Conservation (phyloP, 495 filamentous ascomycete genomes). For the Thozetella sp. region DNA sequence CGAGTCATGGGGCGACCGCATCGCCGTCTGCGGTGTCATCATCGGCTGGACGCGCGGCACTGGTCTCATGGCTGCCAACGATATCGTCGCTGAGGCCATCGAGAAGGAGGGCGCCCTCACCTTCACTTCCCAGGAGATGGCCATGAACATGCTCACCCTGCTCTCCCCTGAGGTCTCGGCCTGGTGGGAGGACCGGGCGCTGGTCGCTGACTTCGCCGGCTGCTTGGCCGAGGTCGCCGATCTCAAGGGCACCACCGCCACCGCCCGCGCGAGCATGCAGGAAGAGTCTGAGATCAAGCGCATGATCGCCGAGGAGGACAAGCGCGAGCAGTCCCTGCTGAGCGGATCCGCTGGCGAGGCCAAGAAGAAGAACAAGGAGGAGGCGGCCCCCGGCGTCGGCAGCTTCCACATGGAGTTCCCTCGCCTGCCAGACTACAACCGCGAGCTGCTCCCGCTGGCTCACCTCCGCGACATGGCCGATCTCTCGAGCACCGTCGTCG, state of each 20-base stretch:
- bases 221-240: constrained; percentile 89
- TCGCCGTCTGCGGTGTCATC: constrained; percentile 91
- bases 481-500: constrained; percentile 88
- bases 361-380: too few relatives aligned
- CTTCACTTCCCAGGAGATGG: constrained; percentile 96
- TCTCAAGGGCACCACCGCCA: constrained; percentile 79
- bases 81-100: constrained; percentile 88
- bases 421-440: too few relatives aligned
- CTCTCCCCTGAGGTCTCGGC: constrained; percentile 87
- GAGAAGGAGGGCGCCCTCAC: constrained; percentile 90
- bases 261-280: too few relatives aligned
- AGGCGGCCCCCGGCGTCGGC: too few relatives aligned
- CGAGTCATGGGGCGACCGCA: constrained; percentile 89
- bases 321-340: not conserved
- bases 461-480: constrained; percentile 91
- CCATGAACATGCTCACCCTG: constrained; percentile 88
- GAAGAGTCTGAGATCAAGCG: too few relatives aligned
- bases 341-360: too few relatives aligned
- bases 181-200: constrained; percentile 84
- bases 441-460: constrained; percentile 81
- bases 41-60: constrained; percentile 97
- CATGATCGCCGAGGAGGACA: too few relatives aligned
- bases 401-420: too few relatives aligned
- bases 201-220: constrained; percentile 91
- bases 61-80: constrained; percentile 91